These are phyloP conservation scores for Hypoxylon lienhwacheense DNA, from an alignment of 495 filamentous ascomycete genomes.

Conservation along the genomic window DNA sequence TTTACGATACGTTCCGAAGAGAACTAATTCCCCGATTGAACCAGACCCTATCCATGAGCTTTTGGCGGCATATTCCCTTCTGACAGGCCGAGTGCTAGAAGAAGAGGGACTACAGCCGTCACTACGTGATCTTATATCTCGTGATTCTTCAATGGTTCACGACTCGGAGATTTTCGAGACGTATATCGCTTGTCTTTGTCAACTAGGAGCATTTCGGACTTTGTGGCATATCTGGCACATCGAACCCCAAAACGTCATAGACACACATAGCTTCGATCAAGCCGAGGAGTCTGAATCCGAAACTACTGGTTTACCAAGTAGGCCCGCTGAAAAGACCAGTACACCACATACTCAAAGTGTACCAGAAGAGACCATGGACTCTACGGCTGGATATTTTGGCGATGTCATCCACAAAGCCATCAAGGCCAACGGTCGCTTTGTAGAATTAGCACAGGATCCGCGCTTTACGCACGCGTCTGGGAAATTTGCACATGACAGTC, in stretches of 20 bases:
- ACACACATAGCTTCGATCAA: not conserved
- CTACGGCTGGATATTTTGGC: constrained; percentile 1
- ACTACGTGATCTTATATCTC: not conserved
- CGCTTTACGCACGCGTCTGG: constrained; percentile 2
- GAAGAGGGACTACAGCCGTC: not conserved
- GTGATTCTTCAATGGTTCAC: not conserved
- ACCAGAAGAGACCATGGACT: not conserved
- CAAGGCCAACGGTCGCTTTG: constrained; percentile 1
- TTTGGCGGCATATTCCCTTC: constrained; percentile 16
- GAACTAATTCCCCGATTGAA: not conserved
- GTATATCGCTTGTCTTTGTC: constrained; percentile 30
- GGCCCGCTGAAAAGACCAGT: not conserved
- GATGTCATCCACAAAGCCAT: constrained; percentile 15
- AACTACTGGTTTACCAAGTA: not conserved
- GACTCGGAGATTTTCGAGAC: not conserved
- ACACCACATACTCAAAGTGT: not conserved
- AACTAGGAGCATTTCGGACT: constrained; percentile 34
- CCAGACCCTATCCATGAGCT: not conserved
- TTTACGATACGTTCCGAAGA: not conserved
- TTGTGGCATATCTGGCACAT: constrained; percentile 34
- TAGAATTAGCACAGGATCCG: not conserved
- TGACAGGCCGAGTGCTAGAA: constrained; percentile 5
- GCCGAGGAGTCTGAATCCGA: no score
- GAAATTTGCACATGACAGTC: constrained; percentile 13
- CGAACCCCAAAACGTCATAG: not conserved